Conservation (phyloP, 345 rosid species). For the Gossypium anomalum region DNA sequence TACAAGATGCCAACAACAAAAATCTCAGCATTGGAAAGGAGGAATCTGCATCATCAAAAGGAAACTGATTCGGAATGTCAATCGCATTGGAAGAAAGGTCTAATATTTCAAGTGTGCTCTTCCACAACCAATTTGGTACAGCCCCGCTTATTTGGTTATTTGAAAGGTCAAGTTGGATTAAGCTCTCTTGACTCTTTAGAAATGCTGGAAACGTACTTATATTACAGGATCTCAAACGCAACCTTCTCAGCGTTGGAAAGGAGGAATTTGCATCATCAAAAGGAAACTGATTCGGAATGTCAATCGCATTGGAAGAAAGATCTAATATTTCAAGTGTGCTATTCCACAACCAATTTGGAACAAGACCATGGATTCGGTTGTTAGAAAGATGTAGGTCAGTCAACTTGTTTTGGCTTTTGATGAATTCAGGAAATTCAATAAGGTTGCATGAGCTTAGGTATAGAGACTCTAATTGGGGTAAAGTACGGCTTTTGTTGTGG, state of each 20-base stretch:
- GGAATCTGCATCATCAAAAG: too few relatives aligned
- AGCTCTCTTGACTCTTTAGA: background rate
- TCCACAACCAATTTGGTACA: background rate
- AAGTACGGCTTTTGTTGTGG: background rate
- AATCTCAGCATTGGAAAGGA: background rate
- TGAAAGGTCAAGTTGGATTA: background rate
- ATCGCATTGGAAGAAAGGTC: background rate
- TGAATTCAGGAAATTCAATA: background rate
- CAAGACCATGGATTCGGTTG: background rate
- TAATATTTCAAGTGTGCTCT: background rate
- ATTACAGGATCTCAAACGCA: background rate
- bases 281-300: background rate
- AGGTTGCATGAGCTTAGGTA: background rate
- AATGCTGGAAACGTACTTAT: too few relatives aligned
- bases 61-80: background rate
- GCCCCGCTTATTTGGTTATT: background rate
- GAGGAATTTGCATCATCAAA: background rate
- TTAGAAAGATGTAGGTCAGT: too few relatives aligned
- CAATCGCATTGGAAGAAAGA: background rate
- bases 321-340: accelerated
- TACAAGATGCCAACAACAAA: accelerated
- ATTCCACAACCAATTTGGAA: background rate
- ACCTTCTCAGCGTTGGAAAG: accelerated
- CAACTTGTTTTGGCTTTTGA: too few relatives aligned
- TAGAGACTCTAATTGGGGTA: background rate